Evolutionary conservation across 805 yeast genomes (phyloP).

Genomic region (Candida boidinii): DNA sequence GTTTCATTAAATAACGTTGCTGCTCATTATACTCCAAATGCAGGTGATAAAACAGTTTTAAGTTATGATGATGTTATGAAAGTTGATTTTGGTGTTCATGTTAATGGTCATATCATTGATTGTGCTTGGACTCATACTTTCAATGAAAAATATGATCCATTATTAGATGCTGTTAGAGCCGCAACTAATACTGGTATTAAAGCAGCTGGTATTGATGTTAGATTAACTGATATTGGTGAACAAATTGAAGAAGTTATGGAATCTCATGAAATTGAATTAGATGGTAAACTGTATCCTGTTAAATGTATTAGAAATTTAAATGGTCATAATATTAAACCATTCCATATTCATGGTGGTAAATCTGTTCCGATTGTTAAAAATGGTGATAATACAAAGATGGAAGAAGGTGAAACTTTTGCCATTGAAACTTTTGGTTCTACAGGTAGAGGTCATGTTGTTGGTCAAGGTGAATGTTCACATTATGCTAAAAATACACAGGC

Average conservation of each 20-base stretch:
- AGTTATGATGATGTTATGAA: constrained; percentile 89
- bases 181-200: constrained; percentile 92
- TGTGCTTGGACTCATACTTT: constrained; percentile 92
- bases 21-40: constrained; percentile 96
- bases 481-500: constrained; percentile 59
- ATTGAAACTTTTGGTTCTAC: constrained; percentile 98
- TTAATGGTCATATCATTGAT: constrained; percentile 89
- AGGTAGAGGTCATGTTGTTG: constrained; percentile 83
- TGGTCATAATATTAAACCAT: constrained; percentile 89
- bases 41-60: constrained; percentile 80
- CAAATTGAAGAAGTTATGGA: constrained; percentile 93
- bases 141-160: constrained; percentile 71
- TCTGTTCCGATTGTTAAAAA: constrained; percentile 94
- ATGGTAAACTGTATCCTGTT: constrained; percentile 78
- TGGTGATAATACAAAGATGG: constrained; percentile 95
- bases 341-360: constrained; percentile 86
- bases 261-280: constrained; percentile 78
- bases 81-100: constrained; percentile 94
- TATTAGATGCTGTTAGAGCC: constrained; percentile 78
- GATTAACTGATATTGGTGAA: constrained; percentile 86
- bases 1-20: constrained; percentile 89
- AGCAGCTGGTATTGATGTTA: constrained; percentile 77
- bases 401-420: constrained; percentile 96
- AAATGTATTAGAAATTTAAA: constrained; percentile 86
- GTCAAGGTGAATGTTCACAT: constrained; percentile 91